Conservation (phyloP, 225 moss, liverwort and hornwort species). For the Bryoerythrophyllum caledonicum region DNA sequence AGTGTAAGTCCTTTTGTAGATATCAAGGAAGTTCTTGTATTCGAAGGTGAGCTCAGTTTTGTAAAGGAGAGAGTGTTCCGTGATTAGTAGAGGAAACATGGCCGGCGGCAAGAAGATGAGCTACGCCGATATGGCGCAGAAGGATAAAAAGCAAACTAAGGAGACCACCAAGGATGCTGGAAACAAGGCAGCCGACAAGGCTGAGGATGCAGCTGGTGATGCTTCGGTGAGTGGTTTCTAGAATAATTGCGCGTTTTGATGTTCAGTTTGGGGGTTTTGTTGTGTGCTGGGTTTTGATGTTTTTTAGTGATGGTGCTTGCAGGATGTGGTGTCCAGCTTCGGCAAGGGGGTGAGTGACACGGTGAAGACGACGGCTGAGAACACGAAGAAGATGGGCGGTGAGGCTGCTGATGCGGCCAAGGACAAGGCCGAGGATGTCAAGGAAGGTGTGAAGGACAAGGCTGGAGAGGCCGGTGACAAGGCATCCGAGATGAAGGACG, state of each 20-base stretch:
- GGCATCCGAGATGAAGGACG: background rate
- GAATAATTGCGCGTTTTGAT: background rate
- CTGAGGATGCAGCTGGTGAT: constrained; percentile 18
- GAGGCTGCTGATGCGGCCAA: constrained; percentile 32
- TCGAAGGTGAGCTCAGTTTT: background rate
- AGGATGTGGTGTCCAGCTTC: constrained; percentile 35
- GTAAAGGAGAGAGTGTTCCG: background rate
- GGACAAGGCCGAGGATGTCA: constrained; percentile 27
- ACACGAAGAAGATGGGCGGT: constrained; percentile 32
- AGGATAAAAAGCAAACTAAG: constrained; percentile 7
- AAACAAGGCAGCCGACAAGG: constrained; percentile 18
- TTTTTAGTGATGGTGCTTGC: background rate
- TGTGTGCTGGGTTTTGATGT: background rate
- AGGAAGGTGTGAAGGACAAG: constrained; percentile 31
- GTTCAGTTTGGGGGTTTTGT: background rate
- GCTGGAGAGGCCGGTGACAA: constrained; percentile 17
- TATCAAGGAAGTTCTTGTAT: background rate
- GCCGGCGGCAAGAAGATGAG: constrained; percentile 30
- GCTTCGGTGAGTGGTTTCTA: constrained; percentile 31
- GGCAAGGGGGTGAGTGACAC: constrained; percentile 35
- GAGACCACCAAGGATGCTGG: constrained; percentile 5
- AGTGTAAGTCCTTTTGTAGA: background rate
- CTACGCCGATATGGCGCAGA: constrained; percentile 12
- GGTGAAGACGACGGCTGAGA: constrained; percentile 22
- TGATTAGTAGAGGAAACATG: constrained; percentile 5